A percentile compares a stretch with the other conserved stretches of the same genome.
These are phyloP conservation scores for Gnetum montanum DNA, from an alignment of 75 land plant genomes.

Conservation along the genomic window DNA sequence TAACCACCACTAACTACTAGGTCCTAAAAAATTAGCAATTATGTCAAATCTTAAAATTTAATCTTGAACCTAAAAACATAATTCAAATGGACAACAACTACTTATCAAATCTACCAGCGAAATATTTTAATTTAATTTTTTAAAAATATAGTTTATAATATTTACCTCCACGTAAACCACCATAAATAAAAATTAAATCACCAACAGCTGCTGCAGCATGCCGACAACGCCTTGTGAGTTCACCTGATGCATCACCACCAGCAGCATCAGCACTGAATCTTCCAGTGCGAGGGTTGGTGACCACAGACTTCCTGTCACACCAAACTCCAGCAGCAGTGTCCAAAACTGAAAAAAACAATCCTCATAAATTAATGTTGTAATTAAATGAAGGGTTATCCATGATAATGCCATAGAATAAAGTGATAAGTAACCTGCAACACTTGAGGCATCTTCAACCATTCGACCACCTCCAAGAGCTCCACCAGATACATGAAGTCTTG, in stretches of 20 bases:
- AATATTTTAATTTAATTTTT: too few relatives aligned
- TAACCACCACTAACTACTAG: too few relatives aligned
- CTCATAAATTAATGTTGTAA: conserved; percentile 1
- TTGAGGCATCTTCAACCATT: conserved; percentile 46
- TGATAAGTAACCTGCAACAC: conserved; percentile 44
- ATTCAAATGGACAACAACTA: too few relatives aligned
- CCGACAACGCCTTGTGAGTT: conserved; percentile 47
- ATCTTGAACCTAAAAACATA: too few relatives aligned
- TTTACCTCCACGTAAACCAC: conserved; percentile 45
- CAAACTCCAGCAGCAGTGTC: conserved; percentile 55
- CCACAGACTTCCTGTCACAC: conserved; percentile 41
- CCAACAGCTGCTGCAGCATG: conserved; percentile 56
- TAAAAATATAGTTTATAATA: too few relatives aligned
- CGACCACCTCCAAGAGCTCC: conserved; percentile 57
- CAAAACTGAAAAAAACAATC: conserved; percentile 25
- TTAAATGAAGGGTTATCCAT: background rate
- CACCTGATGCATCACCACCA: conserved; percentile 35
- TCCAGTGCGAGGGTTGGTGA: conserved; percentile 40
- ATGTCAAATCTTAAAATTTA: too few relatives aligned
- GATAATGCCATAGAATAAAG: background rate
- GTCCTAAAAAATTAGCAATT: too few relatives aligned
- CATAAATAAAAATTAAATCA: conserved; percentile 35
- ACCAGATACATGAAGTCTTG: conserved; percentile 46
- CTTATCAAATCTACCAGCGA: too few relatives aligned
- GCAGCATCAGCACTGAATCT: conserved; percentile 39